A percentile compares a stretch with the other conserved stretches of the same genome.
phyloP scores from a whole-genome alignment of 23 red algal genomes.

The Gracilaria vermiculophylla region DNA sequence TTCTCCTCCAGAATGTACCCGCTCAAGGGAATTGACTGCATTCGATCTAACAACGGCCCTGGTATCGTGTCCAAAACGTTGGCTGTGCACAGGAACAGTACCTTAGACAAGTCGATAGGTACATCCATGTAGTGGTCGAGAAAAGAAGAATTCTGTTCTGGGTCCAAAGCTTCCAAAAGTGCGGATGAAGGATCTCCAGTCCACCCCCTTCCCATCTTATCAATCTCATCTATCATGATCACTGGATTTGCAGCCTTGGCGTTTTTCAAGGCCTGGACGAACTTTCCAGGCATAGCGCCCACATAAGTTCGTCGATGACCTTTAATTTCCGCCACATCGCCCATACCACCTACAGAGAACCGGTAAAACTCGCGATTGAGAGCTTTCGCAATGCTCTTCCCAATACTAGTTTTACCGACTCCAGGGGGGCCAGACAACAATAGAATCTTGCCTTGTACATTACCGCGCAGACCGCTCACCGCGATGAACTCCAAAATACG shows the following conservation, averaged over 20 bases:
- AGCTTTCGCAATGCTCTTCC: conserved; percentile 81
- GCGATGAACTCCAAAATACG: conserved; percentile 97
- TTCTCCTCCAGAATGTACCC: conserved; percentile 98
- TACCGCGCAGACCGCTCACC: conserved; percentile 74
- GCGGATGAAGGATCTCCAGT: conserved; percentile 89
- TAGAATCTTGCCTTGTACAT: conserved; percentile 94
- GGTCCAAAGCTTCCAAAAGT: conserved; percentile 90
- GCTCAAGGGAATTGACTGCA: conserved; percentile 90
- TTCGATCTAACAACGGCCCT: conserved; percentile 86
- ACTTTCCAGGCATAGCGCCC: conserved; percentile 97
- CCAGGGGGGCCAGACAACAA: conserved; percentile 93
- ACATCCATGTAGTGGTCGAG: conserved; percentile 95
- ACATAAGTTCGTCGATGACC: conserved; percentile 97
- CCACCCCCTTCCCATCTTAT: conserved; percentile 94
- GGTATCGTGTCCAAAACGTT: conserved; percentile 94
- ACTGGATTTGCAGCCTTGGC: conserved; percentile 87
- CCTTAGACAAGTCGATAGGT: conserved; percentile 89
- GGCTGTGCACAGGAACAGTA: conserved; percentile 93
- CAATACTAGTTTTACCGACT: conserved; percentile 95
- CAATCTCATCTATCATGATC: conserved; percentile 98
- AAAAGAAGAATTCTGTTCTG: conserved; percentile 93
- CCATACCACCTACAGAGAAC: conserved; percentile 98
- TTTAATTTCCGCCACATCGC: conserved; percentile 95
- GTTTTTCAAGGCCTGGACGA: conserved; percentile 91
- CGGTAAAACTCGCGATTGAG: conserved; percentile 91